phyloP scores from a whole-genome alignment of 2,329 filamentous ascomycete species.

The Coniochaeta pulveracea region DNA sequence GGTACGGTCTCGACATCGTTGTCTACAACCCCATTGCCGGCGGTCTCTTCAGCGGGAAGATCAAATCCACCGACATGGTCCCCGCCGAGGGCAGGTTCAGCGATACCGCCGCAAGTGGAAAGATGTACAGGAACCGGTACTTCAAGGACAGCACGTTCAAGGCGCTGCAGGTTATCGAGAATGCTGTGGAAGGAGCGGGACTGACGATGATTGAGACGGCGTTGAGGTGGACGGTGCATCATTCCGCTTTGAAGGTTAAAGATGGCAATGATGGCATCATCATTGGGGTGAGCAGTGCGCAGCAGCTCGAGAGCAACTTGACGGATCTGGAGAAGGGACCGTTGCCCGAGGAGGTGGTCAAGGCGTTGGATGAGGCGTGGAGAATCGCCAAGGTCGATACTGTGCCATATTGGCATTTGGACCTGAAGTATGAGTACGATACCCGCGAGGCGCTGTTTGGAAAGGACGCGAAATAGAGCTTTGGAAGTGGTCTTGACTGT shows the following conservation, averaged over 20 bases:
- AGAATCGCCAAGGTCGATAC: slow-evolving; percentile 48
- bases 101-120: slow-evolving; percentile 22
- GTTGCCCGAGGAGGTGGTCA: slow-evolving; percentile 58
- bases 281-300: slow-evolving; percentile 34
- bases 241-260: slow-evolving; percentile 38
- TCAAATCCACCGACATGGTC: slow-evolving; percentile 16
- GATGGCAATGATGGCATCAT: slow-evolving; percentile 32
- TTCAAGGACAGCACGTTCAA: slow-evolving; percentile 46
- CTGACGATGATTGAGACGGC: slow-evolving; percentile 57
- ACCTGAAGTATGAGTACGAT: slow-evolving; percentile 56
- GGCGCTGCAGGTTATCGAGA: slow-evolving; percentile 52
- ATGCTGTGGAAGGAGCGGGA: slow-evolving; percentile 49
- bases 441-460: slow-evolving; percentile 49
- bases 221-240: slow-evolving; percentile 57
- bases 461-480: slow-evolving; percentile 24
- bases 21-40: slow-evolving; percentile 64
- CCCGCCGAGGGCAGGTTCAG: slow-evolving; percentile 17
- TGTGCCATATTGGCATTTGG: slow-evolving; percentile 42
- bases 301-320: slow-evolving; percentile 39
- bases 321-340: slow-evolving; percentile 46
- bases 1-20: slow-evolving; percentile 59
- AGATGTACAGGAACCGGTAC: slow-evolving; percentile 49
- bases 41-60: slow-evolving; percentile 57
- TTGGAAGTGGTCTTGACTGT: no score
- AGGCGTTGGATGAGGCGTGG: slow-evolving; percentile 70